Base-by-base conservation (phyloP, 768 basidiomycete species). In the Naematelia aurantialba region DNA sequence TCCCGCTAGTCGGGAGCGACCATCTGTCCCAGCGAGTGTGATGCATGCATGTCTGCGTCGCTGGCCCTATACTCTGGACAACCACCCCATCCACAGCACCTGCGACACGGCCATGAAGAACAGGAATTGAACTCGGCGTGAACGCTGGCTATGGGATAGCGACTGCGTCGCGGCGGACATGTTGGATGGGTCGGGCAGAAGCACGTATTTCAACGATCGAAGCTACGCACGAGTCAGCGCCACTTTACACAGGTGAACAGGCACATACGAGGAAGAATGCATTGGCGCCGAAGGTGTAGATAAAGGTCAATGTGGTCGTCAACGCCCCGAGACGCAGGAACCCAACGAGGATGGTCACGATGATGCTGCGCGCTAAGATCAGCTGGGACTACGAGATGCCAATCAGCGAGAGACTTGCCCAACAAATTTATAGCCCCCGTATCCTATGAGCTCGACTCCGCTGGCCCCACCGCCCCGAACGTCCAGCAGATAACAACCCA, bases 381-480 rank as follows among this genome's bases (percentile, higher is more conserved):
- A 60, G 61, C 1, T 34, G 34, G 5, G 26, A 30, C 17, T 39
- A 22, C 5, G 42, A 24, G 27, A 49, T 14, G 29, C 29, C 24
- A 4, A 45, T 39, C 39, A 34, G 26, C 12, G 21, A 17, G 58
- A 25, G 14, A 79, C 85, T 26, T 63, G 91, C 91, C 91, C 94
- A 26, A 97, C 89, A 68, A 99, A 98, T 73, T 99, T 98, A 79
- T 98, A 98, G 0, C 96, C 94, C 3, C 87, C 89, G 73, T 97
- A 98, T 0, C 93, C 89, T 27, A 96, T 79, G 49, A 98, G 78
- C 71, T 84, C 82, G 24, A 83, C 82, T 1, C 81, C 82, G 44
- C 80, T 83, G 0, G 85, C 85, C 0, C 84, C 84, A 42, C 82
- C 81, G 2, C 86, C 86, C 60, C 87, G 83, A 1, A 98, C 90